Evolutionary conservation across 306 rosid genomes (phyloP), one percentile per base, ranked within the genome.

Genomic region (Coriaria nepalensis): DNA sequence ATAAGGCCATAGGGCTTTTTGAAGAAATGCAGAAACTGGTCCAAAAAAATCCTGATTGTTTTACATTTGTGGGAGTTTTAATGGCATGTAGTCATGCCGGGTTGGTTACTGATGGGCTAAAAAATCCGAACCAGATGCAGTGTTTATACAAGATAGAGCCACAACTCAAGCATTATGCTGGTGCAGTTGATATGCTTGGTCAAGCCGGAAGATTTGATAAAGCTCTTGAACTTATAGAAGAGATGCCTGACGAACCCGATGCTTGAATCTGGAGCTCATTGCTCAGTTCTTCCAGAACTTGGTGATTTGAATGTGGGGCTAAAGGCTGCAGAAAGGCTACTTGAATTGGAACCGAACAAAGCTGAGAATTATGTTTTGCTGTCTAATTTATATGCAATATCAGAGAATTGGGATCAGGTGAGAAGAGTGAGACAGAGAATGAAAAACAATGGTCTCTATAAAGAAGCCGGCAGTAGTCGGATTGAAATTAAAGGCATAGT

Each of bases 31-130:
- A 64, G 36, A 59, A 43, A 32, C 57, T 55, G 40, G 68, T 73
- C 33, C 29, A 20, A 3, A 53, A 52, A 59, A 75, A 53, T 56
- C 87, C 92, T 5, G 94, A 87, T 65, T 49, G 77, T 40, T 70
- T 77, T 43, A 80, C 96, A 0, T 82, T 87, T 69, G 41, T 77
- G 13, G 96, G 92, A 70, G 58, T 82, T 58, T 64, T 82, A 34
- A 76, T 64, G 64, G 94, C 94, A 6, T 87, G 94, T 67, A 77
- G 72, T 64, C 96, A 87, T 69, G 77, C 87, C 40, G 92, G 94
- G 9, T 67, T 77, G 52, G 73, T 87, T 32, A 40, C 65, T 41
- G 76, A 75, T 40, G 96, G 96, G 57, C 56, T 77, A 57, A 35
- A 69, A 13, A 73, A 77, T 77, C 64, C 74, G 43, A 35, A 52